phyloP scores from a whole-genome alignment of 768 basidiomycete genomes.

The Termitomyces sp. region DNA sequence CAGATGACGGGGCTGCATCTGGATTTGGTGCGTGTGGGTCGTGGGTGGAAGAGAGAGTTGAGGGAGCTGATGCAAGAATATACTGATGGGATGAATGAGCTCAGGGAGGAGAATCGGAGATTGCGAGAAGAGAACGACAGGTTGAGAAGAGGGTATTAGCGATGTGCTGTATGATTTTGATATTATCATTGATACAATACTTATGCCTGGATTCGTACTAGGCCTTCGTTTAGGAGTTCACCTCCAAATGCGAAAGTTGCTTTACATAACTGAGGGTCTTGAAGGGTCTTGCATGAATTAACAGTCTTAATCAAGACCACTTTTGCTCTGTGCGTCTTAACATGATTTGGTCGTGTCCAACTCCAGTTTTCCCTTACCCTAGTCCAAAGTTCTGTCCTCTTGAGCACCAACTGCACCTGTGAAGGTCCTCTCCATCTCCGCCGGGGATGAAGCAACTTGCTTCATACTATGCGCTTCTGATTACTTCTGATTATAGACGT shows the following conservation, averaged over 20 bases:
- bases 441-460: background rate
- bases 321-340: background rate
- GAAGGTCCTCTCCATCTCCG: background rate
- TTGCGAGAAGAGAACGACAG: conserved; percentile 65
- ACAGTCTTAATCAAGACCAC: background rate
- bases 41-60: conserved; percentile 63
- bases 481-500: background rate
- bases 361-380: background rate
- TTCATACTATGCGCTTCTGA: background rate
- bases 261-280: background rate
- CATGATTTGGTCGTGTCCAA: background rate
- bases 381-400: background rate
- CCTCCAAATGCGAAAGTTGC: background rate
- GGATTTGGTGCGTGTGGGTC: conserved; percentile 67
- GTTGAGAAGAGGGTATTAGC: conserved; percentile 34
- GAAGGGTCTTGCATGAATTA: background rate
- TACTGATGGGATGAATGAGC: conserved; percentile 48
- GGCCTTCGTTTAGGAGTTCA: background rate
- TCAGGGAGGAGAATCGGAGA: conserved; percentile 65
- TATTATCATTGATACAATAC: background rate
- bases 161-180: background rate
- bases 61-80: conserved; percentile 57
- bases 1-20: conserved; percentile 74
- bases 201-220: background rate
- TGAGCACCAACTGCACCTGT: background rate